Evolutionary conservation across 345 rosid genomes (phyloP).

Genomic region (Turritis glabra): DNA sequence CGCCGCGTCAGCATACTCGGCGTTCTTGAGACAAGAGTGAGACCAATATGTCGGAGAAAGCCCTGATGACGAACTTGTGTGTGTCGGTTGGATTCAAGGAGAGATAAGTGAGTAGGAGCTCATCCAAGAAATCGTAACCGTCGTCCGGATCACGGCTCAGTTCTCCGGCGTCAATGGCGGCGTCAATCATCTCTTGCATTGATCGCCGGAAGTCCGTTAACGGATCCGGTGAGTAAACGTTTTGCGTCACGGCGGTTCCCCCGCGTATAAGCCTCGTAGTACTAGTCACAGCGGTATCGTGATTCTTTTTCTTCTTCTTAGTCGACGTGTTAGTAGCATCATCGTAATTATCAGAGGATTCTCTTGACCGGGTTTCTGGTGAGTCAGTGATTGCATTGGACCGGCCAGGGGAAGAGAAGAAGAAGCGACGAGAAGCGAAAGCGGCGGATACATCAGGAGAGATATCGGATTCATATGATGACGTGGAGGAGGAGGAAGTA

Average conservation of each 20-base stretch:
- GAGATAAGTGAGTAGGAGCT: constrained; percentile 74
- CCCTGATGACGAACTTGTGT: constrained; percentile 69
- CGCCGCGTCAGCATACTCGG: constrained; percentile 15
- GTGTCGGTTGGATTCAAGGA: constrained; percentile 64
- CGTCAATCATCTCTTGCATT: constrained; percentile 98
- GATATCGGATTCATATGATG: constrained; percentile 38
- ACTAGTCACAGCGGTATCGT: not conserved
- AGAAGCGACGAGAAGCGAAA: constrained; percentile 88
- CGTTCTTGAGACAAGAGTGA: constrained; percentile 47
- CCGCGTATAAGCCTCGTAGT: constrained; percentile 40
- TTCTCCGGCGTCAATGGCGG: constrained; percentile 39
- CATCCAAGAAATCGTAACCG: constrained; percentile 76
- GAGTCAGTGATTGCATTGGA: constrained; percentile 88
- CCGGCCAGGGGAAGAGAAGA: constrained; percentile 86
- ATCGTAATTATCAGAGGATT: constrained; percentile 28
- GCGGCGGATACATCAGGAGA: constrained; percentile 65
- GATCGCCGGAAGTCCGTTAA: constrained; percentile 79
- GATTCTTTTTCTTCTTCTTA: constrained; percentile 11
- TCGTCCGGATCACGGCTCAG: constrained; percentile 46
- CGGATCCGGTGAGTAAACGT: constrained; percentile 80
- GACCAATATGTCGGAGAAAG: constrained; percentile 78
- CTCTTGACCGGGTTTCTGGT: constrained; percentile 36
- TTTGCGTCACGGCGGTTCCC: constrained; percentile 65
- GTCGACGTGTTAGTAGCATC: not conserved
- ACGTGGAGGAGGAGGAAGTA: constrained; percentile 43